Percentiles rank a stretch among this genome's conserved stretches.
Evolutionary conservation across 805 yeast genomes (phyloP).

Genomic region (Saccharomyces kudriavzevii): DNA sequence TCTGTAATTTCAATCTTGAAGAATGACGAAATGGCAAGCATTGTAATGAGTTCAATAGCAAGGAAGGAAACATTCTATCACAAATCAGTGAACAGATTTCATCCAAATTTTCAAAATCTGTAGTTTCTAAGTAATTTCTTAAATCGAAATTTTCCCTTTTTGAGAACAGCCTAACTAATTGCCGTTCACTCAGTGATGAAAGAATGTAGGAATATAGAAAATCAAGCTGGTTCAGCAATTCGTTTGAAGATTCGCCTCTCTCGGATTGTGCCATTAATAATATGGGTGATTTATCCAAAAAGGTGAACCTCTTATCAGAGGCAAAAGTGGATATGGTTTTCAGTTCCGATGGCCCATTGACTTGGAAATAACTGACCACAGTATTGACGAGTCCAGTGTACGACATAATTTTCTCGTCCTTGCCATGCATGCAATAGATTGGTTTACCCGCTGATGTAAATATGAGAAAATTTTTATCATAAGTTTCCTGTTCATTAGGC

Average conservation of each 20-base stretch:
- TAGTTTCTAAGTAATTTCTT: slow-evolving; percentile 61
- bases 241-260: slow-evolving; percentile 43
- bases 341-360: slow-evolving; percentile 30
- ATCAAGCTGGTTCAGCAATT: slow-evolving; percentile 56
- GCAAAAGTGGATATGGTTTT: slow-evolving; percentile 34
- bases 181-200: slow-evolving; percentile 77
- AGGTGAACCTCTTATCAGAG: slow-evolving; percentile 36
- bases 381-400: slow-evolving; percentile 79
- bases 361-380: slow-evolving; percentile 60
- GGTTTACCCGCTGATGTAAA: slow-evolving; percentile 85
- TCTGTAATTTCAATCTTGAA: slow-evolving; percentile 45
- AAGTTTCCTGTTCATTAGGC: neutral
- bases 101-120: slow-evolving; percentile 67
- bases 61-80: slow-evolving; percentile 46
- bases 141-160: slow-evolving; percentile 75
- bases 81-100: slow-evolving; percentile 49
- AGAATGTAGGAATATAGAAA: slow-evolving; percentile 67
- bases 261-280: slow-evolving; percentile 63
- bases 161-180: slow-evolving; percentile 58
- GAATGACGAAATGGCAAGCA: slow-evolving; percentile 52
- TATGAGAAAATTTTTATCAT: slow-evolving; percentile 64
- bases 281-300: slow-evolving; percentile 59
- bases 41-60: slow-evolving; percentile 58
- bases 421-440: slow-evolving; percentile 68
- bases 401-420: slow-evolving; percentile 57